A percentile compares a stretch with the other conserved stretches of the same genome.
Conservation (phyloP, 169 alveolate genomes). For the Theileria sp. region DNA sequence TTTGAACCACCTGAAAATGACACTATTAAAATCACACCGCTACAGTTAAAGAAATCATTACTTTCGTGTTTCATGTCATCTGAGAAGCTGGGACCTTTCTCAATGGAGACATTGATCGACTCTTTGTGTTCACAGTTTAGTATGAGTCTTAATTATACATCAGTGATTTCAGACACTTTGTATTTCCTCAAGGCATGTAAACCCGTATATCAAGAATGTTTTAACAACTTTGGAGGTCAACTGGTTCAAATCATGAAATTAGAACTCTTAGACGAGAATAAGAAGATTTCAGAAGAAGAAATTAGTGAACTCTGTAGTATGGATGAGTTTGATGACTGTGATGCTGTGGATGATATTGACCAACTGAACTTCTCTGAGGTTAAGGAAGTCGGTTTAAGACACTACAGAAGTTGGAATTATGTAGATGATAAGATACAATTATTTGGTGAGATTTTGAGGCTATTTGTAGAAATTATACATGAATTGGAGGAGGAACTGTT, state of each 20-base stretch:
- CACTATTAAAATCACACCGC: constrained; percentile 42
- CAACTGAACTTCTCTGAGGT: neutral
- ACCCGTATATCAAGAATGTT: constrained; percentile 41
- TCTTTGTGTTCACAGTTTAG: constrained; percentile 45
- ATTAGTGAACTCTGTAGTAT: neutral
- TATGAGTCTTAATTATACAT: constrained; percentile 27
- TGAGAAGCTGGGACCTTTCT: constrained; percentile 25
- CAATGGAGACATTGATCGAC: constrained; percentile 57
- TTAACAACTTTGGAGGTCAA: constrained; percentile 10
- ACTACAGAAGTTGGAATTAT: constrained; percentile 36
- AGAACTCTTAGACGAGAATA: constrained; percentile 34
- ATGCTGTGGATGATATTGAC: neutral
- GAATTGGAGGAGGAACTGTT: constrained; percentile 7
- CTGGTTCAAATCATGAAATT: constrained; percentile 31
- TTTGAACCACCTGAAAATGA: constrained; percentile 64
- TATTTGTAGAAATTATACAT: constrained; percentile 29
- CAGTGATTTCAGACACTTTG: constrained; percentile 35
- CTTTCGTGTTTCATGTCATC: constrained; percentile 26
- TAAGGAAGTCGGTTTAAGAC: constrained; percentile 15
- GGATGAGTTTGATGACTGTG: neutral
- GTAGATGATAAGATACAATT: constrained; percentile 29
- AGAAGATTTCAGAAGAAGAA: neutral
- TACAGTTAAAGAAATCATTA: constrained; percentile 46
- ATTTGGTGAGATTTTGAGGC: constrained; percentile 42
- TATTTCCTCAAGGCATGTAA: constrained; percentile 35